Conservation (phyloP, 257 asterid genomes). For the Linderniella brevidens region DNA sequence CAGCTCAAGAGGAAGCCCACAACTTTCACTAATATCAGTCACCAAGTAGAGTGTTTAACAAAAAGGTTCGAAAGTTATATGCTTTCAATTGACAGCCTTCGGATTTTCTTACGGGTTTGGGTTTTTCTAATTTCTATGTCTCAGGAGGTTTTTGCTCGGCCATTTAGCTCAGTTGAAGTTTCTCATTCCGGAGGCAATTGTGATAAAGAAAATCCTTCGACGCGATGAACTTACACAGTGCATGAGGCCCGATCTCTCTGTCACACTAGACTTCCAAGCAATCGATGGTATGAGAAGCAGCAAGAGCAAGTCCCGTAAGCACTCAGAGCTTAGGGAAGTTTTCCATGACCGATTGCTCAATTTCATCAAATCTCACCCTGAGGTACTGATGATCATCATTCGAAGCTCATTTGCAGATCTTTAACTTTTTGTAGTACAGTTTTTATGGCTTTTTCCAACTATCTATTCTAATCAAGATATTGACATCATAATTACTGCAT, state of each 20-base stretch:
- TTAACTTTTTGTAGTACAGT: not conserved
- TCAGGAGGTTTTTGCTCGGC: constrained; percentile 55
- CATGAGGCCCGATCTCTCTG: constrained; percentile 51
- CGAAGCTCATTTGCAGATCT: not conserved
- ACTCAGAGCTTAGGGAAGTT: constrained; percentile 36
- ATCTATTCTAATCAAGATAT: not conserved
- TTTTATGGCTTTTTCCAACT: not conserved
- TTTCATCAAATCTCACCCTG: constrained; percentile 50
- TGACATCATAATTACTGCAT: constrained; percentile 5
- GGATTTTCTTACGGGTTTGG: not conserved
- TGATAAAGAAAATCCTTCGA: constrained; percentile 37
- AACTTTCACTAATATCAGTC: constrained; percentile 39
- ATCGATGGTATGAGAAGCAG: constrained; percentile 2
- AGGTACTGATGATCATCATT: constrained; percentile 24
- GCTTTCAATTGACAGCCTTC: not conserved
- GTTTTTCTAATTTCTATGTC: constrained; percentile 3
- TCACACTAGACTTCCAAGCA: constrained; percentile 25
- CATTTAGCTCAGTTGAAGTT: constrained; percentile 79
- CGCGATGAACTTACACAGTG: constrained; percentile 56
- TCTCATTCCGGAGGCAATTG: constrained; percentile 67
- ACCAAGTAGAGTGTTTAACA: constrained; percentile 46
- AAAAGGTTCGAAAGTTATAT: constrained; percentile 40
- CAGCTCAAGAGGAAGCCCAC: constrained; percentile 34
- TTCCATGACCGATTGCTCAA: constrained; percentile 44
- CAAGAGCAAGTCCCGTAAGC: constrained; percentile 24